A percentile compares a stretch with the other conserved stretches of the same genome.
Evolutionary conservation across 139 green algal genomes (phyloP).

Genomic region (Chlorella sp.): DNA sequence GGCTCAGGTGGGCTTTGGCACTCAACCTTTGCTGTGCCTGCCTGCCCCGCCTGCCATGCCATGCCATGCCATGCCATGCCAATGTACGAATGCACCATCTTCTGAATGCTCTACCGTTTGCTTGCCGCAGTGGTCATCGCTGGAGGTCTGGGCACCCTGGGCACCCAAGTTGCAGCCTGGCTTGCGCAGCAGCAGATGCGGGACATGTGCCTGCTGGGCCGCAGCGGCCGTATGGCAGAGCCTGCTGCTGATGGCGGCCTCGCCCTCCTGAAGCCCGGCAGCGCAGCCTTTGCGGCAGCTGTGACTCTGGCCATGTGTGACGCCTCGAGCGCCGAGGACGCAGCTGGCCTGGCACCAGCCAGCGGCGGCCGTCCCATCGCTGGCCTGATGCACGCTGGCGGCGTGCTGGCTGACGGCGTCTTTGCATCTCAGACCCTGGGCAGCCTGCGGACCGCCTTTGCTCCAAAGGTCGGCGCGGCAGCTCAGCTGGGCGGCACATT

Average conservation of each 20-base stretch:
- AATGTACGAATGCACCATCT: no score
- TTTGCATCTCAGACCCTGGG: conserved; percentile 58
- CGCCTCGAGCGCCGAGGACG: conserved; percentile 20
- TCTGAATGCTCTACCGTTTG: no score
- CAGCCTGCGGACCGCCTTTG: conserved; percentile 51
- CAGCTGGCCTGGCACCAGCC: background rate
- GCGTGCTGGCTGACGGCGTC: conserved; percentile 78
- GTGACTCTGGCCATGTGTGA: conserved; percentile 47
- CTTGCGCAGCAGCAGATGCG: conserved; percentile 43
- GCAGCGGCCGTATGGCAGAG: conserved; percentile 32
- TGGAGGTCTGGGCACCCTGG: conserved; percentile 56
- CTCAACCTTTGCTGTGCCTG: no score
- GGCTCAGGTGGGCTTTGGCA: conserved; percentile 1
- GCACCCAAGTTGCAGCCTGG: conserved; percentile 70
- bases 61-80: no score
- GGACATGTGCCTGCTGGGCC: conserved; percentile 47
- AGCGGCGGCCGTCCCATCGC: background rate
- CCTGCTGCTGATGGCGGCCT: background rate
- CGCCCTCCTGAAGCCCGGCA: conserved; percentile 7
- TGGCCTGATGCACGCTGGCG: conserved; percentile 72
- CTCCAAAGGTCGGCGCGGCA: conserved; percentile 58
- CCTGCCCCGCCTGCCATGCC: no score
- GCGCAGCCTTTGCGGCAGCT: conserved; percentile 9
- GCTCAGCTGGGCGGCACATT: background rate
- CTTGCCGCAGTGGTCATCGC: conserved; percentile 31